phyloP scores from a whole-genome alignment of 345 rosid genomes.

The Dipteronia dyeriana region DNA sequence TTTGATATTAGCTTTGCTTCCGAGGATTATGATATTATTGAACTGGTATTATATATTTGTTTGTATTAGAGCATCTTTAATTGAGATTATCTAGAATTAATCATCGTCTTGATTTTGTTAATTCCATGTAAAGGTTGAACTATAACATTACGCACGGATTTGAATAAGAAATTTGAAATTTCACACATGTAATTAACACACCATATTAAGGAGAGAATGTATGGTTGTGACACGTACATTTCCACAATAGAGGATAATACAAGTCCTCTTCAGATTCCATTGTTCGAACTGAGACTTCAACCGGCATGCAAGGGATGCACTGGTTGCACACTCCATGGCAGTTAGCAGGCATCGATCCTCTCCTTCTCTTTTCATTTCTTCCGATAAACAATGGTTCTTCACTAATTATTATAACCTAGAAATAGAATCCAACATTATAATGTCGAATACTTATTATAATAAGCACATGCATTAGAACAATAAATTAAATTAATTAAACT shows the following conservation, averaged over 20 bases:
- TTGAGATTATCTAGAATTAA: too few relatives aligned
- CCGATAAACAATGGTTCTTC: neutral
- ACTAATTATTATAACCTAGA: neutral
- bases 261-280: slow-evolving; percentile 17
- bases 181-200: neutral
- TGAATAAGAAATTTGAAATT: neutral
- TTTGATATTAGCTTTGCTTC: too few relatives aligned
- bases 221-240: slow-evolving; percentile 12
- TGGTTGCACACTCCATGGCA: slow-evolving; percentile 21
- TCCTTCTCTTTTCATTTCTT: neutral
- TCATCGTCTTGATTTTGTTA: too few relatives aligned
- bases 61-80: too few relatives aligned
- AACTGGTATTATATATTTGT: too few relatives aligned
- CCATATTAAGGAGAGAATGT: slow-evolving; percentile 14
- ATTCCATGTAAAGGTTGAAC: neutral
- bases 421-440: neutral
- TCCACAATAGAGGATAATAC: slow-evolving; percentile 23
- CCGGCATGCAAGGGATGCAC: slow-evolving; percentile 17
- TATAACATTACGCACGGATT: neutral
- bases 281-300: slow-evolving; percentile 18
- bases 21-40: too few relatives aligned
- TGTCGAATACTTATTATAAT: neutral
- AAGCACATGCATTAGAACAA: neutral
- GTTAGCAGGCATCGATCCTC: slow-evolving; percentile 19
- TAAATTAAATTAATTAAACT: neutral